These are phyloP conservation scores for Wallacemonas collosoma DNA, from an alignment of 208 protist species.

Conservation along the genomic window DNA sequence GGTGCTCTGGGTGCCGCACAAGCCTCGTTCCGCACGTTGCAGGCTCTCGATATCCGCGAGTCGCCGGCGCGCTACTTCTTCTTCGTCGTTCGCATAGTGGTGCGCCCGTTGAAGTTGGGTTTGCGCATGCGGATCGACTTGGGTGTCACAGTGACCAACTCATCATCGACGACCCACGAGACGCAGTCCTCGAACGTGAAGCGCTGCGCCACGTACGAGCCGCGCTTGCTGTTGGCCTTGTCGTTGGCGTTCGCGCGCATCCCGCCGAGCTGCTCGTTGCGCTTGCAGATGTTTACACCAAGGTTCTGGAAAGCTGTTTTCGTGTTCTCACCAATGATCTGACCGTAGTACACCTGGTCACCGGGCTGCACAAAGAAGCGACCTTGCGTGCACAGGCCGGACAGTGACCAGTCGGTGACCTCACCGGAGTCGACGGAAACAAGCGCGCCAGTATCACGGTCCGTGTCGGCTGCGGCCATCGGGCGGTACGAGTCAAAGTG, in stretches of 20 bases:
- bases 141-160: constrained; percentile 91
- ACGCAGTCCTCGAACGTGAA: constrained; percentile 89
- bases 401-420: constrained; percentile 86
- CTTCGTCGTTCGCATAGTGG: constrained; percentile 72
- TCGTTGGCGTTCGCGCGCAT: constrained; percentile 92
- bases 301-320: constrained; percentile 89
- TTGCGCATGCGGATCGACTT: constrained; percentile 92
- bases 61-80: constrained; percentile 31
- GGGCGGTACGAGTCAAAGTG: constrained; percentile 87
- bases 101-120: constrained; percentile 90
- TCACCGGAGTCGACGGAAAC: constrained; percentile 87
- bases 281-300: constrained; percentile 89
- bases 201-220: constrained; percentile 55
- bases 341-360: constrained; percentile 87
- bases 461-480: constrained; percentile 59
- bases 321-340: constrained; percentile 91
- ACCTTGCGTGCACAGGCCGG: constrained; percentile 70
- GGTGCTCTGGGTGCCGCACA: too few species aligned
- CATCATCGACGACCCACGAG: constrained; percentile 87
- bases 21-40: too few species aligned
- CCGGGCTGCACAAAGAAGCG: constrained; percentile 89
- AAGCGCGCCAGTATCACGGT: constrained; percentile 84
- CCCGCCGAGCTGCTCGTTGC: constrained; percentile 90
- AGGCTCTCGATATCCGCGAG: too few species aligned
- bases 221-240: constrained; percentile 70